Base-by-base conservation (phyloP, 1,284 basidiomycete species). In the Marasmius fiardii region DNA sequence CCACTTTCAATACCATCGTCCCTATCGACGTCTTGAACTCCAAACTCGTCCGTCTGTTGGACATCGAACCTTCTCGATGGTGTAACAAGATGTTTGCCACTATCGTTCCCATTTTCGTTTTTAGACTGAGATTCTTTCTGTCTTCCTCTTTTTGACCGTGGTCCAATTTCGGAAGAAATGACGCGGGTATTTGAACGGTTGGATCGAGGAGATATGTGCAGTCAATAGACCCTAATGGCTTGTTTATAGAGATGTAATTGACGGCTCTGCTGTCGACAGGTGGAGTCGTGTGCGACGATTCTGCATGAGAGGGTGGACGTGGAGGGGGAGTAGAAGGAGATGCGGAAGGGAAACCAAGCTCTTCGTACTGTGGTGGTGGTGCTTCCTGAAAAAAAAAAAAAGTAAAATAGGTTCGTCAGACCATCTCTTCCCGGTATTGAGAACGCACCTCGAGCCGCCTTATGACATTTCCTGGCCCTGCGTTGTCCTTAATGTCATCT, bases 191-290 rank as follows among this genome's bases (percentile, higher is more conserved):
- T 1, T 31, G 52, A 10, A 53, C 23, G 16, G 33, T 44, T 14
- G 52, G 52, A 34, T 53, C 52, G 1, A 53, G 52, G 10, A 45
- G 6, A 21, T 53, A 45, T n/a, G 26, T 26, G 20, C 52, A 44
- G 26, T 53, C 52, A 6, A 53, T 44, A 7, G 52, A 45, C 20
- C 52, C 52, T 10, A 53, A 24, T 16, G 41, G 52, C n/a, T 43
- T 43, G 43, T 33, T 44, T 28, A 53, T 43, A 5, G 41, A 24
- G 41, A 53, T 18, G 28, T 44, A 53, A n/a, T 53, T 53, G 39
- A 33, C 52, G 4, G 52, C 24, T 24, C 43, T 39, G 28, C 47
- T 26, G 23, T 45, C 26, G n/a, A n/a, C n/a, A n/a, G n/a, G n/a
- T n/a, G n/a, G n/a, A n/a, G n/a, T n/a, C n/a, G n/a, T n/a, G n/a